Base-by-base conservation (phyloP, 495 filamentous ascomycete genomes). In the Choiromyces venosus region DNA sequence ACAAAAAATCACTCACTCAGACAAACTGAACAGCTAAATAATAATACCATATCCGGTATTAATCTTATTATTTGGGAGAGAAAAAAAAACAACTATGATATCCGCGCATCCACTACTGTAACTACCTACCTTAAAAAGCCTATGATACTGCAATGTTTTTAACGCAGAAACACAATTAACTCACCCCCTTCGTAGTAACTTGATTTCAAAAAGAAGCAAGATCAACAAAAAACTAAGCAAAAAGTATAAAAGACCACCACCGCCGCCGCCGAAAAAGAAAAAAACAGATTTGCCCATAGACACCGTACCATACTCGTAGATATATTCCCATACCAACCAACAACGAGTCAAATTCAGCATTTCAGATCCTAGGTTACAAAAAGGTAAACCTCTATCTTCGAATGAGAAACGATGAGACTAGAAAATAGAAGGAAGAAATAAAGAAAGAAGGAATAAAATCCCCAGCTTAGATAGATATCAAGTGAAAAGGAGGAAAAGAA, bases 351-450 rank as follows among this genome's bases (percentile, higher is more conserved):
- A 61, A 12, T 61, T 61, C 52, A 29, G 52, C 8, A 29, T 29
- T 61, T 29, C 52, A 61, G 25, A 29, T 29, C n/a, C 52, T 29
- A 61, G 52, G 52, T 25, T 29, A 61, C 52, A 61, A 61, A 61
- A 61, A 61, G 52, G 52, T 61, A 61, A 61, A 61, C 52, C 52
- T 61, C 52, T 61, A 61, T 61, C 52, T 5, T 61, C 29, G 52
- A 29, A 61, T 12, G 25, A 29, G 52, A 61, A 61, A 12, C 10
- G 16, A 29, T 25, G n/a, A 61, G 52, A 25, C n/a, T 21, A 52
- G 6, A 9, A 25, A 52, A 25, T 52, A 52, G 10, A 61, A 61
- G 25, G 2, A 16, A 42, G 12, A n/a, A 56, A 25, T 25, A 25
- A 8, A n/a, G n/a, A n/a, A 6, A 25, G 52, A 61, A 61, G 29